Base-by-base conservation (phyloP, 176 grass and related monocot genomes). In the Otatea glauca region DNA sequence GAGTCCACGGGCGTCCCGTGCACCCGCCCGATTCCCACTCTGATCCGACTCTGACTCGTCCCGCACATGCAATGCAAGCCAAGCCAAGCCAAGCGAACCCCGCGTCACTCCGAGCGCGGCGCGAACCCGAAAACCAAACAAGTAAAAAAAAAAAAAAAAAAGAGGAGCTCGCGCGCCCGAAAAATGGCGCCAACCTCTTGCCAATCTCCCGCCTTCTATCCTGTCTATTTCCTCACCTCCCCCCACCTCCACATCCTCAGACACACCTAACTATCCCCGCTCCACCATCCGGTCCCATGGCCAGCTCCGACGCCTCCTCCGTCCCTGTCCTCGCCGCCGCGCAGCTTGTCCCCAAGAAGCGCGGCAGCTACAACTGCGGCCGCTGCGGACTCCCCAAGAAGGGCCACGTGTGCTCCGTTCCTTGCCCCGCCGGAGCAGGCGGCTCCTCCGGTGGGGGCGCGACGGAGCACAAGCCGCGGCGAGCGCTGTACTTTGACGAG, bases 281-380 rank as follows among this genome's bases (percentile, higher is more conserved):
- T 1, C 85, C 48, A 62, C 64, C 35, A 51, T 15, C 39, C 41
- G 27, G 12, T 5, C 76, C 56, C 51, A 81, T 71, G 85, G 75
- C 84, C 63, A 51, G 10, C 74, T 83, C 83, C 79, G 38, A 35
- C 58, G 32, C 54, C 72, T 6, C 67, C 18, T 38, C 27, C 42
- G 16, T 0, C 48, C 37, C 86, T 43, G 65, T 44, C 29, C n/a
- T 56, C 4, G 42, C 13, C 4, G 18, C 13, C 11, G 39, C 12
- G n/a, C 50, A 42, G 6, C 65, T 62, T 1, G 12, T 1, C 38
- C 13, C 53, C 66, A 95, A 98, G 87, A 86, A 84, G 63, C 91
- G 91, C 2, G 92, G 95, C 27, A 98, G 73, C 91, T 98, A 98
- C 82, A 98, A 93, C 85, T 98, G 95, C 62, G 95, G 95, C 65